phyloP scores from a whole-genome alignment of 345 rosid species.

The Salix purpurea region DNA sequence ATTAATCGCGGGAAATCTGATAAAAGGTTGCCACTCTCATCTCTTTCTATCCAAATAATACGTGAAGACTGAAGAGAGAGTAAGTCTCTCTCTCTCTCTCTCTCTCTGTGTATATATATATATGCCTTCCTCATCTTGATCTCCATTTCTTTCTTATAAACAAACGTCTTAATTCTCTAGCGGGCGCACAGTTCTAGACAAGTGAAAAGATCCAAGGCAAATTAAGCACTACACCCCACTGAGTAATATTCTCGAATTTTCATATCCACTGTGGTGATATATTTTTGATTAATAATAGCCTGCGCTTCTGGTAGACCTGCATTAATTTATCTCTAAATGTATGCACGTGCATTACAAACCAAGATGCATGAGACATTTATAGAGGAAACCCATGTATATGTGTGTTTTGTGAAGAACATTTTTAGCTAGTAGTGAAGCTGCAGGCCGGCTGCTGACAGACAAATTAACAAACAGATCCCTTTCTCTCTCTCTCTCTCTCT shows the following conservation, averaged over 20 bases:
- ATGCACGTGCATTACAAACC: neutral
- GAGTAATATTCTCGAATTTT: neutral
- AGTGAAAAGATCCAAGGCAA: neutral
- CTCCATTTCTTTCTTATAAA: neutral
- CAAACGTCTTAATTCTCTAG: neutral
- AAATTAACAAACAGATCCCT: neutral
- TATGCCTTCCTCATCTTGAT: neutral
- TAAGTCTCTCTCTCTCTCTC: neutral
- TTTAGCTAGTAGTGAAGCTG: neutral
- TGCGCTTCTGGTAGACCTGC: constrained; percentile 3
- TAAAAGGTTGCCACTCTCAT: neutral
- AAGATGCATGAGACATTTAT: neutral
- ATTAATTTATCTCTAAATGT: neutral
- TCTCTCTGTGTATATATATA: neutral
- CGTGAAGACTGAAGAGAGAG: neutral
- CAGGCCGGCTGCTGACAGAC: constrained; percentile 9
- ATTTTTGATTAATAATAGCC: neutral
- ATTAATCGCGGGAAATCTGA: constrained; percentile 11
- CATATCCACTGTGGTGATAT: neutral
- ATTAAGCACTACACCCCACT: neutral
- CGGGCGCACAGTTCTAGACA: neutral
- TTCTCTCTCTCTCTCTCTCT: neutral
- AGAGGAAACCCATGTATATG: neutral
- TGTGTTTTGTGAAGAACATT: neutral
- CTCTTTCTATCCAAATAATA: neutral